These are phyloP conservation scores for Dissophora globulifera DNA, from an alignment of 192 early-diverging fungal genomes.

Conservation along the genomic window DNA sequence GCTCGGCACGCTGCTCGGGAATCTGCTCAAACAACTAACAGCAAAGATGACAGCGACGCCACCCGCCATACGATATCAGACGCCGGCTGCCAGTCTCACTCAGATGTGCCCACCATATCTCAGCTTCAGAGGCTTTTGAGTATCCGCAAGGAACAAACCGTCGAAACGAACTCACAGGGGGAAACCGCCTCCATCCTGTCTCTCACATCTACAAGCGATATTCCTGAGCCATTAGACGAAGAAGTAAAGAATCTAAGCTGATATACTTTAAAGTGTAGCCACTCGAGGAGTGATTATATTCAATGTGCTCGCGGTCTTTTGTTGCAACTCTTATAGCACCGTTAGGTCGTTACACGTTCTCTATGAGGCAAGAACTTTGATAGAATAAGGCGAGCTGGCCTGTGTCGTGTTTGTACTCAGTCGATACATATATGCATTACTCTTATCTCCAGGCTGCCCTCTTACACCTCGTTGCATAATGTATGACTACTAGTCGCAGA, in stretches of 20 bases:
- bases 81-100: too few relatives aligned
- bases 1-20: background rate
- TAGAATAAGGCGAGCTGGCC: background rate
- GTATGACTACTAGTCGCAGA: background rate
- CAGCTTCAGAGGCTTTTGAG: constrained; percentile 21
- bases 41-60: background rate
- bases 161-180: background rate
- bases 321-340: too few relatives aligned
- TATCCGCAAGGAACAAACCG: constrained; percentile 2
- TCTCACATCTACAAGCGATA: background rate
- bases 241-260: background rate
- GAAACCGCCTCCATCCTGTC: background rate
- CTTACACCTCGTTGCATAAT: background rate
- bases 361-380: constrained; percentile 11
- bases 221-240: background rate
- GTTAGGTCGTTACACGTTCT: too few relatives aligned
- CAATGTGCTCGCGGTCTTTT: background rate
- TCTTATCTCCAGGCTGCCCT: too few relatives aligned
- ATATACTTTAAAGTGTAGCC: background rate
- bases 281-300: background rate
- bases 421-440: too few relatives aligned
- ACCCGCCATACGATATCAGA: too few relatives aligned
- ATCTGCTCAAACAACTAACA: background rate
- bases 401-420: too few relatives aligned
- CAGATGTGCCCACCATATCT: constrained; percentile 29